These are phyloP conservation scores for Pyrenopolyporus hunteri DNA, from an alignment of 495 filamentous ascomycete genomes.

Conservation along the genomic window DNA sequence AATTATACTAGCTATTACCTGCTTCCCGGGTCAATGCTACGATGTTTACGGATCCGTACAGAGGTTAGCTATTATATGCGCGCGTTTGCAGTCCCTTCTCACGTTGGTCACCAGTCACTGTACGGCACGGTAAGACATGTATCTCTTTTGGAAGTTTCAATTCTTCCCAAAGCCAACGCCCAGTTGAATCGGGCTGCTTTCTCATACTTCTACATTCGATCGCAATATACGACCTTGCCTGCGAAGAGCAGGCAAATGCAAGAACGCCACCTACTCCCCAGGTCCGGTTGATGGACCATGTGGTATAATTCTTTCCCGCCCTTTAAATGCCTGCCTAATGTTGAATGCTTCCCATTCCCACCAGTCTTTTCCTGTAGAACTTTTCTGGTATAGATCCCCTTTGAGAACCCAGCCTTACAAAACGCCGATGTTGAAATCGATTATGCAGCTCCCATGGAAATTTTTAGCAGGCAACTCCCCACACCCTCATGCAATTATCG, in stretches of 20 bases:
- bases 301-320: conserved; percentile 43
- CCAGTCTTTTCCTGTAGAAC: conserved; percentile 42
- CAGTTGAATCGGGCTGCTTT: conserved; percentile 34
- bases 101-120: not conserved
- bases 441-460: conserved; percentile 40
- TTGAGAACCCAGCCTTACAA: conserved; percentile 44
- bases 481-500: conserved; percentile 38
- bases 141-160: conserved; percentile 27
- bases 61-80: not conserved
- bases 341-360: conserved; percentile 46
- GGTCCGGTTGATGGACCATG: conserved; percentile 55
- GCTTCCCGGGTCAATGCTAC: too few relatives aligned
- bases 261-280: conserved; percentile 41
- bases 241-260: conserved; percentile 36
- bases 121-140: not conserved
- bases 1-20: too few relatives aligned
- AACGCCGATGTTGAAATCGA: conserved; percentile 61
- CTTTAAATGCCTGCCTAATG: conserved; percentile 41
- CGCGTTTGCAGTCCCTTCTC: not conserved
- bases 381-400: conserved; percentile 44
- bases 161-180: conserved; percentile 23
- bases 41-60: not conserved
- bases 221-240: conserved; percentile 29
- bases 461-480: conserved; percentile 31
- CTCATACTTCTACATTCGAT: conserved; percentile 29